Evolutionary conservation across 2,329 filamentous ascomycete species (phyloP).

Genomic region (Fusarium sp.): DNA sequence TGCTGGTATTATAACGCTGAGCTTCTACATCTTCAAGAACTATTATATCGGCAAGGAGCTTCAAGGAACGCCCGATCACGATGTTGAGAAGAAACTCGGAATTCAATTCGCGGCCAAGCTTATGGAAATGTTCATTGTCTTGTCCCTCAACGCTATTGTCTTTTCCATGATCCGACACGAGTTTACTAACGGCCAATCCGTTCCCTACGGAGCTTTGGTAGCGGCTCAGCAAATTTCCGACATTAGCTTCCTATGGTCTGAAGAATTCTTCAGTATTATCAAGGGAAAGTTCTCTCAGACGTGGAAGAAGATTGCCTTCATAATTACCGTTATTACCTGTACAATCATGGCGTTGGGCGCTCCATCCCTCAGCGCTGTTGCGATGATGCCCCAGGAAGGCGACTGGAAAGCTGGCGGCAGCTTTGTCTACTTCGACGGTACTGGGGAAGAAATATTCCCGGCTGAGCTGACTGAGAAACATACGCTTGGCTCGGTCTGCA

Average conservation of each 20-base stretch:
- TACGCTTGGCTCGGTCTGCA: constrained; percentile 22
- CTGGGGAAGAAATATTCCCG: constrained; percentile 34
- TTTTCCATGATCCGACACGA: constrained; percentile 42
- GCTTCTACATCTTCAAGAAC: constrained; percentile 46
- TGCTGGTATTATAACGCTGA: constrained; percentile 33
- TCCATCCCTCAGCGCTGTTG: constrained; percentile 42
- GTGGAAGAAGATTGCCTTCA: constrained; percentile 42
- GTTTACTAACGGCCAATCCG: constrained; percentile 36
- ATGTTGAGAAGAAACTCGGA: constrained; percentile 41
- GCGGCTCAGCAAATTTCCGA: constrained; percentile 43
- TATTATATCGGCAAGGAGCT: constrained; percentile 46
- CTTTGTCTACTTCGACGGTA: constrained; percentile 37
- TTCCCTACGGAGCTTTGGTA: constrained; percentile 41
- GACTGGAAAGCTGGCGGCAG: constrained; percentile 42
- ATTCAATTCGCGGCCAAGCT: constrained; percentile 43
- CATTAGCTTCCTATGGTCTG: constrained; percentile 43
- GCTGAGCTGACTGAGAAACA: constrained; percentile 13
- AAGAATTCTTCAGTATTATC: constrained; percentile 40
- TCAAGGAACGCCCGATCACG: constrained; percentile 33
- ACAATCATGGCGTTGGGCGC: constrained; percentile 39
- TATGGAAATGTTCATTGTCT: constrained; percentile 43
- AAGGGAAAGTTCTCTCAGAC: constrained; percentile 33
- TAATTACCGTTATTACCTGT: constrained; percentile 27
- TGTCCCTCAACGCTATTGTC: constrained; percentile 37
- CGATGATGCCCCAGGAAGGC: constrained; percentile 45